A percentile compares a stretch with the other conserved stretches of the same genome.
phyloP scores from a whole-genome alignment of 192 early-diverging fungal species.

The Entomortierella beljakovae region DNA sequence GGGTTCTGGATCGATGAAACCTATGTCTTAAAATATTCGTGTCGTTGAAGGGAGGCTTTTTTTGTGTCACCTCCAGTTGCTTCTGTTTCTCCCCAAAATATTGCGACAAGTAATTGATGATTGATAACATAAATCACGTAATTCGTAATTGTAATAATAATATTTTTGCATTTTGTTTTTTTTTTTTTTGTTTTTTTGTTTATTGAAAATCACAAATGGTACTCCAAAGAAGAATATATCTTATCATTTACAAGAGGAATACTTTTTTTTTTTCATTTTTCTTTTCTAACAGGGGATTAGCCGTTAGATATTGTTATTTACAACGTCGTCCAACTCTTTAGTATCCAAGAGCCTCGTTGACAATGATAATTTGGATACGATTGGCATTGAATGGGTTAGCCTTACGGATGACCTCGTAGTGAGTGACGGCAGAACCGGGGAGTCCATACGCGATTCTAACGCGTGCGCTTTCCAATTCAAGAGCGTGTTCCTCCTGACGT shows the following conservation, averaged over 20 bases:
- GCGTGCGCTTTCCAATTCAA: conserved; percentile 40
- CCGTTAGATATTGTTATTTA: neutral
- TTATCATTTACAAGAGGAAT: no score
- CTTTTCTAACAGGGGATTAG: neutral
- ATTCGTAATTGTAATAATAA: no score
- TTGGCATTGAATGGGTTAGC: conserved; percentile 31
- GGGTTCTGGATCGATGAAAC: no score
- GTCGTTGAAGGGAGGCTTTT: no score
- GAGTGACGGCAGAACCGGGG: conserved; percentile 34
- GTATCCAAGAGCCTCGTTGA: conserved; percentile 58
- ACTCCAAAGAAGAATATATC: no score
- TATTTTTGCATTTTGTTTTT: neutral
- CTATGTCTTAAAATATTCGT: no score
- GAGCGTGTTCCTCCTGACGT: conserved; percentile 31
- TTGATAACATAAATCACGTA: no score
- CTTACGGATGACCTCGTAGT: conserved; percentile 33
- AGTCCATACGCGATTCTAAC: conserved; percentile 54
- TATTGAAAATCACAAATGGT: neutral
- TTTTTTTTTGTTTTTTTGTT: neutral
- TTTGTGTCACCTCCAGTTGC: no score
- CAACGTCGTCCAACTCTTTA: conserved; percentile 8
- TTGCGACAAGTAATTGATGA: no score
- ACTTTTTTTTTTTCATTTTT: neutral
- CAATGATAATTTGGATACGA: conserved; percentile 41
- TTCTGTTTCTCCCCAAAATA: no score